A percentile compares a stretch with the other conserved stretches of the same genome.
phyloP scores from a whole-genome alignment of 805 yeast genomes.

The Zygotorulaspora danielsina region DNA sequence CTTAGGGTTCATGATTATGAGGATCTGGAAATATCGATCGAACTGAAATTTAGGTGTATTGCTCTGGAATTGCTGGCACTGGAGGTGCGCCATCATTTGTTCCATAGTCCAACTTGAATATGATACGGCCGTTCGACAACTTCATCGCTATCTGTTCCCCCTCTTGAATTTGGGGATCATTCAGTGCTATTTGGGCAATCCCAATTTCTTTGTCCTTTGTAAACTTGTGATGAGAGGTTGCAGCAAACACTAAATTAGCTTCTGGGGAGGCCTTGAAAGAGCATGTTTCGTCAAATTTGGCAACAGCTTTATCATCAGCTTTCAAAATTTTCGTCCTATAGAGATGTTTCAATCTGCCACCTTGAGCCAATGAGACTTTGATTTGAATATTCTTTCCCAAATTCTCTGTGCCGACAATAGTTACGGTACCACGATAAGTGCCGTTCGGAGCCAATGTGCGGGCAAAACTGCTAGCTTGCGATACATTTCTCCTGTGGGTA shows the following conservation, averaged over 20 bases:
- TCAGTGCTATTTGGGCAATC: conserved; percentile 48
- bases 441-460: conserved; percentile 33
- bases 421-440: conserved; percentile 48
- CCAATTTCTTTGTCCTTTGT: conserved; percentile 69
- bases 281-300: conserved; percentile 58
- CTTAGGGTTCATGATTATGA: too few relatives aligned
- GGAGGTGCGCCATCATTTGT: conserved; percentile 13
- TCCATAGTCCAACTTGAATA: conserved; percentile 29
- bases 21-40: too few relatives aligned
- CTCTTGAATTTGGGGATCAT: conserved; percentile 38
- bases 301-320: conserved; percentile 41
- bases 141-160: conserved; percentile 32
- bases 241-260: conserved; percentile 54
- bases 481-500: conserved; percentile 18
- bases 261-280: conserved; percentile 64
- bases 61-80: conserved; percentile 14
- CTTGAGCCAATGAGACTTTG: conserved; percentile 47
- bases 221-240: conserved; percentile 64
- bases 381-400: conserved; percentile 45
- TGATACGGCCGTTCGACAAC: conserved; percentile 30
- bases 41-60: conserved; percentile 11
- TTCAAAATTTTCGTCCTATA: conserved; percentile 61
- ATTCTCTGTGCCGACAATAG: conserved; percentile 46
- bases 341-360: conserved; percentile 49
- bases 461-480: conserved; percentile 25